Evolutionary conservation across 2,329 filamentous ascomycete genomes (phyloP), one percentile per base, ranked within the genome.

Genomic region (Aspergillus sp.): DNA sequence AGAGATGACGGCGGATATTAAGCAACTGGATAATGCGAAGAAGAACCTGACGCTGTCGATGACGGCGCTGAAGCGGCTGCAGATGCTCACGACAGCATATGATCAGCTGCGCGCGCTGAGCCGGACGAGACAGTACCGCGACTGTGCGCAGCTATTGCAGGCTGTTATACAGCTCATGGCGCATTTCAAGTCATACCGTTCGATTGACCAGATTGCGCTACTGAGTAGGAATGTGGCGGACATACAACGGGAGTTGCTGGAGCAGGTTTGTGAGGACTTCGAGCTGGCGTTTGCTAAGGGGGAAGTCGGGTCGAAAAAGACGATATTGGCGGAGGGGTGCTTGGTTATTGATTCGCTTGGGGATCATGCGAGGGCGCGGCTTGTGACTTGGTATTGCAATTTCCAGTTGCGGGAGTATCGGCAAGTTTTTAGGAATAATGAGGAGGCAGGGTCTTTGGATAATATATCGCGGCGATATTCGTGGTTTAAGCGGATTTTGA

Each of bases 11-110:
- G 90, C 93, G 49, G 93, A 98, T 64, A 98, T 98, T 68, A 98
- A 98, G 74, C 84, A 91, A 57, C 79, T 98, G 55, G 93, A 98
- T 70, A 88, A 87, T 68, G 96, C 93, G 33, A 98, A 98, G 76
- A 86, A 86, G 68, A 98, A 98, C 70, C 78, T 98, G 52, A 96
- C 93, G 7, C 78, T 95, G 46, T 96, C 90, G 56, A 98, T 98
- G 93, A 98, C 93, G 39, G 91, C 91, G 19, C 76, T 98, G 61
- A 98, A 98, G 75, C 81, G 93, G 42, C 78, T 98, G 59, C 93
- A 98, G 76, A 98, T 98, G 93, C 74, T 98, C 64, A 97, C 93
- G 4, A 97, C 93, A 3, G 93, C 93, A n/a, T 98, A 97, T 70
- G 93, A 97, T 65, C 93, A 98, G 72, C 77, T 98, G 49, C 81